Evolutionary conservation across 768 basidiomycete species (phyloP), one percentile per base, ranked within the genome.

Genomic region (Agaricus sinodeliciosus): DNA sequence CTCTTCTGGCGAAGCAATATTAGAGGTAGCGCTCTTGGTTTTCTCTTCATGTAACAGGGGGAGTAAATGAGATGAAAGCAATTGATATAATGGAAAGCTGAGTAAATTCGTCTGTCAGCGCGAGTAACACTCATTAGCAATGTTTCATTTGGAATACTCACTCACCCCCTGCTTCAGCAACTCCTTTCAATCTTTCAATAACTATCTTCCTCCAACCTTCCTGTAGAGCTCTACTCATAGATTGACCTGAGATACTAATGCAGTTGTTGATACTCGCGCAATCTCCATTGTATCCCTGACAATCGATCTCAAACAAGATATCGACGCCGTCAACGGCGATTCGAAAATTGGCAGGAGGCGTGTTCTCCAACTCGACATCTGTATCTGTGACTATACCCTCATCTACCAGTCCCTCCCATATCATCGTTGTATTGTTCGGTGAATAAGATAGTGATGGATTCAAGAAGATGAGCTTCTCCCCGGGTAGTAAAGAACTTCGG

Each of bases 41-140:
- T 58, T 44, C 53, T 72, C 66, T 44, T 72, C 69, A 58, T 81
- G 80, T 3, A 89, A 62, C 5, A 74, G 60, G 0, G 85, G 81
- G 0, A 87, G 67, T 19, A 85, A 73, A 58, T 84, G 74, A 0
- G 75, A 62, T 0, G 78, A 79, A 1, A 87, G 55, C 9, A 87
- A 62, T 59, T 86, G 74, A 61, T 81, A 88, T 13, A 78, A 60
- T 0, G 80, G 81, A 63, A 77, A 85, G 55, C 85, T 89, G 35
- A 6, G 16, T 16, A 6, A n/a, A 15, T 54, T 36, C 25, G 15
- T 39, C 41, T n/a, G 55, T 43, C 26, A 36, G 6, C 31, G 22
- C 9, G 9, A 27, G 13, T 19, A 36, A 48, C 42, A 37, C 8
- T 9, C 39, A 51, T 31, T 22, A 45, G 43, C 22, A 55, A 41